phyloP scores from a whole-genome alignment of 2,329 filamentous ascomycete genomes.

The Beauveria bassiana region DNA sequence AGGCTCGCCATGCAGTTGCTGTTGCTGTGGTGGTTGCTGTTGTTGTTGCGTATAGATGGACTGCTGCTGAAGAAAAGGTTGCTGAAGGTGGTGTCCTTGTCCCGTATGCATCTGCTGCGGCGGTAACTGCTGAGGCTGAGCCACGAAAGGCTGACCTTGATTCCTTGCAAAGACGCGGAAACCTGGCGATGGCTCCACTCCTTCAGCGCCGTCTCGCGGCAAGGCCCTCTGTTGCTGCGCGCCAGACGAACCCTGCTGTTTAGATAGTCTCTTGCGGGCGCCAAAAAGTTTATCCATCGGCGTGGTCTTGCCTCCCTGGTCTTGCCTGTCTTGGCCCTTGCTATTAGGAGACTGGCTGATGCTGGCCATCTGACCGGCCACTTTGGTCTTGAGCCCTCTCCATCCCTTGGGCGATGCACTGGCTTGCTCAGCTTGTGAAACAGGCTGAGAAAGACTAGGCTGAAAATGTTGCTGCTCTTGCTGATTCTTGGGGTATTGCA shows the following conservation, averaged over 20 bases:
- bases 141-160: neutral
- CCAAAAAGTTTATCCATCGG: slow-evolving; percentile 22
- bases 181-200: neutral
- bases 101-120: neutral
- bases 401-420: slow-evolving; percentile 18
- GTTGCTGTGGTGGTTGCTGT: neutral
- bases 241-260: slow-evolving; percentile 16
- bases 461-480: neutral
- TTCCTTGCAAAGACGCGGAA: neutral
- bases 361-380: slow-evolving; percentile 23
- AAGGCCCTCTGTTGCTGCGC: slow-evolving; percentile 5
- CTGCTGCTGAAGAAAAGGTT: slow-evolving; percentile 9
- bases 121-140: neutral
- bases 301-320: slow-evolving; percentile 10
- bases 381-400: slow-evolving; percentile 26
- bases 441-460: neutral
- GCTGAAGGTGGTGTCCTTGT: neutral
- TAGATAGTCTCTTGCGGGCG: slow-evolving; percentile 26
- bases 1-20: slow-evolving; percentile 10
- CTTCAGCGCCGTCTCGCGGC: neutral
- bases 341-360: slow-evolving; percentile 1
- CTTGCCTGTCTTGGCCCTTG: slow-evolving; percentile 2
- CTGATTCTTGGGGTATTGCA: neutral
- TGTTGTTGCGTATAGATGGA: slow-evolving; percentile 4
- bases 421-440: neutral